Evolutionary conservation across 495 filamentous ascomycete genomes (phyloP), one percentile per base, ranked within the genome.

Genomic region (Aspergillus egyptiacus): DNA sequence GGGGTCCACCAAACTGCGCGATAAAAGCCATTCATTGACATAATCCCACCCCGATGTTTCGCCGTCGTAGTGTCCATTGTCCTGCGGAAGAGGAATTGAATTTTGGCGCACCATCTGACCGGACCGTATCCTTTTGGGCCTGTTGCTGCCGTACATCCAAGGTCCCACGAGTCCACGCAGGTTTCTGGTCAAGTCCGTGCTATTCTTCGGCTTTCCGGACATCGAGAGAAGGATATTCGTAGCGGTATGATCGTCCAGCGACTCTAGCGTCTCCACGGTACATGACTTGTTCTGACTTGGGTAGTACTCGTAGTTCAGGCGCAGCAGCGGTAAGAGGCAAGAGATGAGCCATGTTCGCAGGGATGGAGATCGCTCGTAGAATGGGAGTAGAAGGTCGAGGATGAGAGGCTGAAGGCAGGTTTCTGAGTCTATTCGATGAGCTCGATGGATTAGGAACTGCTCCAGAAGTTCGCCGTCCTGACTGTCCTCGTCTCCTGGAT

Each of bases 221-320:
- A 83, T 81, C 17, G 82, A 82, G 33, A 96, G 68, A 25, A 95
- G 71, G 25, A 83, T 60, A 32, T 82, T 79, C 18, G 91, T 73
- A 2, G 81, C 87, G 23, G 78, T 73, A 43, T 69, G 65, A 35
- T 77, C 81, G 38, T 82, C 79, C 63, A 72, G 65, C 25, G 63
- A 66, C 50, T 71, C 69, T 34, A 93, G 58, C 0, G 68, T 70
- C 44, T 87, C 80, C 15, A 94, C 67, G 2, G 82, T 80, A 27
- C 80, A 68, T 6, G 68, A 56, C 10, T 72, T 66, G 11, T 74
- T 75, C 9, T 76, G 73, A 23, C 77, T 64, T 0, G 85, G 79
- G 52, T 95, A 86, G 58, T 89, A 93, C 70, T 93, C 88, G 61
- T 86, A 86, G 57, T 86, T 86, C n/a, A 89, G 72, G 43, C 90